A percentile compares a stretch with the other conserved stretches of the same genome.
Evolutionary conservation across 2,329 filamentous ascomycete genomes (phyloP).

Genomic region (Periconia sp.): DNA sequence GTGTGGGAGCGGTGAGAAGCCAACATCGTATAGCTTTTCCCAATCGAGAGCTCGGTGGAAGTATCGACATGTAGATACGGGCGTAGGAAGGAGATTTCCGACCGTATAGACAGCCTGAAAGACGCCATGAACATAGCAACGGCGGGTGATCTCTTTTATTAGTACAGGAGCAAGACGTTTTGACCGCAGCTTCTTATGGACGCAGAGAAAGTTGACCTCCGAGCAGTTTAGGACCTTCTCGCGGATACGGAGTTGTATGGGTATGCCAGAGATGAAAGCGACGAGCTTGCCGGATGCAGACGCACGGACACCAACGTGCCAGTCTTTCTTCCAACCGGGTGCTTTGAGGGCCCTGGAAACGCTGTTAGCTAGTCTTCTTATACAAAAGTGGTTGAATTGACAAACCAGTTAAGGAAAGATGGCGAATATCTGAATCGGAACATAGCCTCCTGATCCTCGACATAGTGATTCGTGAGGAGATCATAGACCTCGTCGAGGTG

Average conservation of each 20-base stretch:
- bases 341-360: conserved; percentile 83
- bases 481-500: conserved; percentile 91
- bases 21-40: conserved; percentile 93
- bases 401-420: conserved; percentile 86
- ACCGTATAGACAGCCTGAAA: conserved; percentile 98
- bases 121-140: conserved; percentile 83
- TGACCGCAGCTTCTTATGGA: conserved; percentile 95
- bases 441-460: conserved; percentile 95
- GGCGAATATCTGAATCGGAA: conserved; percentile 97
- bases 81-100: conserved; percentile 87
- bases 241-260: conserved; percentile 81
- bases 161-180: conserved; percentile 92
- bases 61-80: conserved; percentile 91
- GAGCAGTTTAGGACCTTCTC: conserved; percentile 76
- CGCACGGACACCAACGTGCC: conserved; percentile 93
- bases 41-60: conserved; percentile 94
- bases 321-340: conserved; percentile 90
- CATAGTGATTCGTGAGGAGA: conserved; percentile 90
- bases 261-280: conserved; percentile 94
- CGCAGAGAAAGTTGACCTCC: conserved; percentile 97
- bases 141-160: conserved; percentile 96
- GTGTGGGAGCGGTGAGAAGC: conserved; percentile 86
- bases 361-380: conserved; percentile 13
- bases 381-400: conserved; percentile 4
- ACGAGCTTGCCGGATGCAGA: conserved; percentile 84